Percentiles rank a stretch among this genome's conserved stretches.
Conservation (phyloP, 495 filamentous ascomycete species). For the Darksidea phi region DNA sequence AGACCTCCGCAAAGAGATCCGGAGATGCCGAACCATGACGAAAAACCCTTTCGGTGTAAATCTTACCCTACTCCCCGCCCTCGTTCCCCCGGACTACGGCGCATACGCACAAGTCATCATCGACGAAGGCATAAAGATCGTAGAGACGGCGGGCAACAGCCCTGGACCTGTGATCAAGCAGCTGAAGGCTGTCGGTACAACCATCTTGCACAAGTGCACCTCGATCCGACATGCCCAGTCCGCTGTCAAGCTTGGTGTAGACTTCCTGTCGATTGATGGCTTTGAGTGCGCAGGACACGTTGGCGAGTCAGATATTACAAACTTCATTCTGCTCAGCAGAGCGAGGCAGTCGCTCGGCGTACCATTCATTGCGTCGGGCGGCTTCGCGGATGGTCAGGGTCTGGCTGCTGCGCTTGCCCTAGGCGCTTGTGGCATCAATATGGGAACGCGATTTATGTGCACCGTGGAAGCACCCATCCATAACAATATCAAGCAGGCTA, state of each 20-base stretch:
- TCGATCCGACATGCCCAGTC: conserved; percentile 91
- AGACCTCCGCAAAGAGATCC: conserved; percentile 91
- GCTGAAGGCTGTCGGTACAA: conserved; percentile 75
- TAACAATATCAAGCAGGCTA: conserved; percentile 86
- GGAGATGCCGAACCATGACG: conserved; percentile 79
- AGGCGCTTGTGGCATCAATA: conserved; percentile 93
- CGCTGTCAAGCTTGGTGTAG: conserved; percentile 90
- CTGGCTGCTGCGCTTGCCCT: conserved; percentile 88
- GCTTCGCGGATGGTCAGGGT: conserved; percentile 93
- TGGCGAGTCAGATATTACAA: conserved; percentile 94
- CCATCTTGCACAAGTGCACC: conserved; percentile 95
- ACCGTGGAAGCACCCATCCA: conserved; percentile 92
- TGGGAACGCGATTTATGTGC: conserved; percentile 93
- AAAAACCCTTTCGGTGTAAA: conserved; percentile 91
- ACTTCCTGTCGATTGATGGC: conserved; percentile 94
- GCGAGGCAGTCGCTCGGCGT: conserved; percentile 81
- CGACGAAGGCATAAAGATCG: conserved; percentile 88
- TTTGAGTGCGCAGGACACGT: conserved; percentile 98
- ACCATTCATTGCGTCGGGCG: conserved; percentile 93
- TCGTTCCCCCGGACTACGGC: conserved; percentile 85
- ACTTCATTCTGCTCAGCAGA: conserved; percentile 87
- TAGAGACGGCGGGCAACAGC: conserved; percentile 95
- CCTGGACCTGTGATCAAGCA: conserved; percentile 87
- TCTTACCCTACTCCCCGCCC: conserved; percentile 87
- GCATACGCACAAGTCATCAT: conserved; percentile 93